These are phyloP conservation scores for Serendipita indica DNA, from an alignment of 768 basidiomycete genomes.

Conservation along the genomic window DNA sequence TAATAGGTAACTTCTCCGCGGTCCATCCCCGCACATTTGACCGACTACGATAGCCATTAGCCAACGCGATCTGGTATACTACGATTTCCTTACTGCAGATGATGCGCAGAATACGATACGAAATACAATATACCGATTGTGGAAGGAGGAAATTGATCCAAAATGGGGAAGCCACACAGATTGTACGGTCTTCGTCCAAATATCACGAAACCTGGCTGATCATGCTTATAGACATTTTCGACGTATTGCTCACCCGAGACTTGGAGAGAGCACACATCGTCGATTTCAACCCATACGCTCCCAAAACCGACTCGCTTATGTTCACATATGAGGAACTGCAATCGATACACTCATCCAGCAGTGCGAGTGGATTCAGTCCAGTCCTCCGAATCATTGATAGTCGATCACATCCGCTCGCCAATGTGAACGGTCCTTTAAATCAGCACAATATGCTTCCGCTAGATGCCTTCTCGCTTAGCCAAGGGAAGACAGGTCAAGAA, in stretches of 20 bases:
- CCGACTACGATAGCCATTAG: constrained; percentile 43
- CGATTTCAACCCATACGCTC: constrained; percentile 83
- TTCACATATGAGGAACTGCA: constrained; percentile 70
- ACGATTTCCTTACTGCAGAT: constrained; percentile 66
- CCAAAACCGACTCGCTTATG: constrained; percentile 73
- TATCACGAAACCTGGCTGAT: no score
- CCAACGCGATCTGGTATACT: constrained; percentile 80
- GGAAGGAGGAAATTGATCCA: constrained; percentile 48
- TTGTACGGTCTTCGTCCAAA: constrained; percentile 36
- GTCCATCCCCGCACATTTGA: neutral
- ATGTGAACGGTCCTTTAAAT: constrained; percentile 51
- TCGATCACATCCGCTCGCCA: constrained; percentile 50
- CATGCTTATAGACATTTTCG: constrained; percentile 52
- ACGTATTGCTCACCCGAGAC: constrained; percentile 75
- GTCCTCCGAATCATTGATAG: constrained; percentile 59
- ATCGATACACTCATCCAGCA: constrained; percentile 15
- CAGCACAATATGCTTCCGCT: constrained; percentile 87
- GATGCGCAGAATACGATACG: constrained; percentile 39
- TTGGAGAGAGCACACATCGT: constrained; percentile 61
- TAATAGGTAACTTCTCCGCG: constrained; percentile 44
- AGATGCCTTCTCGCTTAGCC: constrained; percentile 69
- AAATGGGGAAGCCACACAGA: constrained; percentile 45
- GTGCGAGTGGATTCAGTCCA: constrained; percentile 15
- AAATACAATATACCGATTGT: constrained; percentile 41
- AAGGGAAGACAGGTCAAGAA: constrained; percentile 52